Evolutionary conservation across 805 yeast genomes (phyloP).

Genomic region (Kodamaea lidongshanica): DNA sequence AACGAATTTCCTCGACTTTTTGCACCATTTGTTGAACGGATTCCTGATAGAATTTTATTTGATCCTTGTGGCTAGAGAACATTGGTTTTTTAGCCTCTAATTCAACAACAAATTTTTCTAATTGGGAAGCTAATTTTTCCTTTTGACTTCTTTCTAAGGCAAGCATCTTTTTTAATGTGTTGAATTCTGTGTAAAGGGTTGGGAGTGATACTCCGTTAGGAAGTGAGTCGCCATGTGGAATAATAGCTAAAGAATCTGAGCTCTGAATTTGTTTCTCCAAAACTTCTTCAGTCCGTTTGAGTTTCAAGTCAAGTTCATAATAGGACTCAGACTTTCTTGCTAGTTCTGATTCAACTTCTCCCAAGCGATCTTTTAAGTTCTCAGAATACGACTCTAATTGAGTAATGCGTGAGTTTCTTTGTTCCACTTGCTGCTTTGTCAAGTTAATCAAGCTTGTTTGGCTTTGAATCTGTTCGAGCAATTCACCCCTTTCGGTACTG

Average conservation of each 20-base stretch:
- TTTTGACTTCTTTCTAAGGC: constrained; percentile 67
- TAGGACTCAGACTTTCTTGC: constrained; percentile 15
- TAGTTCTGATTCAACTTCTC: constrained; percentile 29
- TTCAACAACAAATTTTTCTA: constrained; percentile 67
- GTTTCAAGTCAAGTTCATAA: constrained; percentile 31
- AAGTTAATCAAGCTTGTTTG: constrained; percentile 58
- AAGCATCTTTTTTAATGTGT: constrained; percentile 58
- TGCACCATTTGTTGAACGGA: constrained; percentile 48
- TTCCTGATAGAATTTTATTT: constrained; percentile 47
- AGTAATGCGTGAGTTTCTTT: constrained; percentile 45
- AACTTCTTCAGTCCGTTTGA: constrained; percentile 36
- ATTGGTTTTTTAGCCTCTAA: constrained; percentile 75
- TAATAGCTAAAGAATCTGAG: constrained; percentile 51
- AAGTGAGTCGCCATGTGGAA: too few species aligned
- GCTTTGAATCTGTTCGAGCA: constrained; percentile 33
- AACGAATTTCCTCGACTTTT: constrained; percentile 46
- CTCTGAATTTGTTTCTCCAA: constrained; percentile 33
- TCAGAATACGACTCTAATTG: constrained; percentile 47
- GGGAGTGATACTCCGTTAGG: constrained; percentile 54
- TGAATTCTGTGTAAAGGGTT: constrained; percentile 58
- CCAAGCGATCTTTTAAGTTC: constrained; percentile 34
- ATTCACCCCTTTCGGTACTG: constrained; percentile 41
- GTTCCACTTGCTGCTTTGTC: constrained; percentile 47
- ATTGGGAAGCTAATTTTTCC: constrained; percentile 60
- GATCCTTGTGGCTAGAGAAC: constrained; percentile 59